These are phyloP conservation scores for Orbilia blumenaviensis DNA, from an alignment of 2,329 filamentous ascomycete genomes.

Conservation along the genomic window DNA sequence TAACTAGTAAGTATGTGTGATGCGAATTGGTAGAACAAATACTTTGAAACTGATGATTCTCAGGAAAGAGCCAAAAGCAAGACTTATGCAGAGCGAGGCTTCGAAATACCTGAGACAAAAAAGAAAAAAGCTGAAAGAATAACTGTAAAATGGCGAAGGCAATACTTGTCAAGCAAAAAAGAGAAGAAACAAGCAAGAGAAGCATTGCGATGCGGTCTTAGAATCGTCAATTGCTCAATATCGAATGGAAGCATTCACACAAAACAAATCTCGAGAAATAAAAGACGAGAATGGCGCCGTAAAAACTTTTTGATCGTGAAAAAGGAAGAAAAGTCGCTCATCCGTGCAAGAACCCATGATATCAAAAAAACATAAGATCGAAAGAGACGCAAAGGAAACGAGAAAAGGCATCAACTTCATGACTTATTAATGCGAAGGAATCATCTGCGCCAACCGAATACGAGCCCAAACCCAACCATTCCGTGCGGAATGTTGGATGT, in stretches of 20 bases:
- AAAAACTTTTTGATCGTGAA: conserved; percentile 28
- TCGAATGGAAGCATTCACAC: conserved; percentile 10
- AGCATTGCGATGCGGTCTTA: conserved; percentile 7
- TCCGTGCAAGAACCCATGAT: conserved; percentile 26
- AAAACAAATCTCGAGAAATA: not conserved
- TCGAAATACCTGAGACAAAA: not conserved
- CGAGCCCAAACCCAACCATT: conserved; percentile 25
- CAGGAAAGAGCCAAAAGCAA: not conserved
- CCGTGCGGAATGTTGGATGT: not conserved
- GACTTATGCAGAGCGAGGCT: not conserved
- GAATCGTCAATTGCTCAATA: not conserved
- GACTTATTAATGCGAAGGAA: conserved; percentile 41
- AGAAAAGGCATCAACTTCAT: conserved; percentile 43
- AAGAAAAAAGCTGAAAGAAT: conserved; percentile 4
- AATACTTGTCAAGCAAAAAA: not conserved
- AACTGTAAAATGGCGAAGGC: not conserved
- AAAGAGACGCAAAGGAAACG: conserved; percentile 36
- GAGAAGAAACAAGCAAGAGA: conserved; percentile 2
- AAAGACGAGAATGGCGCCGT: conserved; percentile 28
- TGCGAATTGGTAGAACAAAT: not conserved
- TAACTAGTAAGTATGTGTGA: not conserved
- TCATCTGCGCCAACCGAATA: conserved; percentile 53
- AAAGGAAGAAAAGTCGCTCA: conserved; percentile 22
- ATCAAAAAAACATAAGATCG: conserved; percentile 28
- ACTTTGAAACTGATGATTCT: not conserved